These are phyloP conservation scores for Purpureocillium lavendulum DNA, from an alignment of 2,329 filamentous ascomycete species.

Conservation along the genomic window DNA sequence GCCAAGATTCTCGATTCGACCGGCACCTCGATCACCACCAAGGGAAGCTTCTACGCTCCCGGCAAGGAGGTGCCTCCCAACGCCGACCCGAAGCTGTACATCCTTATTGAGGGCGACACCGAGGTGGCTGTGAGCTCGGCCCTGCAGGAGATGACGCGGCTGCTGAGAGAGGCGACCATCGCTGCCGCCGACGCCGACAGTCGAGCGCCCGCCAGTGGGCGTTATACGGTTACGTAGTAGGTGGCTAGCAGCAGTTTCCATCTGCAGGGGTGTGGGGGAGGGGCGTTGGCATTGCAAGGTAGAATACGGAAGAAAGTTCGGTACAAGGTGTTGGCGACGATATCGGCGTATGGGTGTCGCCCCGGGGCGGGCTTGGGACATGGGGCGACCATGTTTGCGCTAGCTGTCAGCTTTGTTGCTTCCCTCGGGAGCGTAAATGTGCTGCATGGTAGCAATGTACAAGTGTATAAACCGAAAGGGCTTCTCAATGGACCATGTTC, in stretches of 20 bases:
- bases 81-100: conserved; percentile 89
- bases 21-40: conserved; percentile 93
- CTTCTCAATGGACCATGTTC: too few relatives aligned
- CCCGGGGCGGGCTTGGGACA: too few relatives aligned
- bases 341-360: too few relatives aligned
- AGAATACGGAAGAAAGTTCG: neutral
- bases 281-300: too few relatives aligned
- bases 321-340: neutral
- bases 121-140: conserved; percentile 86
- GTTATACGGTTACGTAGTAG: conserved; percentile 74
- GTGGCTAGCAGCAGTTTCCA: too few relatives aligned
- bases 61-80: conserved; percentile 72
- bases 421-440: too few relatives aligned
- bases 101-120: conserved; percentile 94
- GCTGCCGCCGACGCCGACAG: conserved; percentile 82
- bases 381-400: neutral
- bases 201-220: conserved; percentile 66
- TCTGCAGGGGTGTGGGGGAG: too few relatives aligned
- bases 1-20: conserved; percentile 95
- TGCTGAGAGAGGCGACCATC: conserved; percentile 84
- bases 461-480: too few relatives aligned
- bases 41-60: conserved; percentile 78
- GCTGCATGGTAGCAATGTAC: too few relatives aligned
- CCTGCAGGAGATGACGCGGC: conserved; percentile 78
- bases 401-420: too few relatives aligned